Evolutionary conservation across 176 grass and related monocot species (phyloP), one percentile per base, ranked within the genome.

Genomic region (Carex cristatella): DNA sequence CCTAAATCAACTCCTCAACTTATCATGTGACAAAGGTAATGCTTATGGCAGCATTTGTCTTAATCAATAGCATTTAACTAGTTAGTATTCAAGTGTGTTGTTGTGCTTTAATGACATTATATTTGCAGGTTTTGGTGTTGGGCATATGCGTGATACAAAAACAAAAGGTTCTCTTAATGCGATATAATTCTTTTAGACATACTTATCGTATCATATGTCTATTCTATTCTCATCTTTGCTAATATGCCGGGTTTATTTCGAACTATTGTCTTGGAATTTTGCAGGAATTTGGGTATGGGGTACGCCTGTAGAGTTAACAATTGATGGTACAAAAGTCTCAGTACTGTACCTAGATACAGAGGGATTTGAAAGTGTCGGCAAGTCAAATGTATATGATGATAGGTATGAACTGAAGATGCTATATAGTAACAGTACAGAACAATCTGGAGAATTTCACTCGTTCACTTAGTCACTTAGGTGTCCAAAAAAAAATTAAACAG

Each of bases 341-440:
- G 88, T 98, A 48, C 55, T 98, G 66, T 95, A 92, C 68, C 71
- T 98, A 14, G 96, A 98, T 78, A 98, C 96, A 83, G 91, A 95
- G 87, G 96, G 96, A 81, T 98, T 98, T 69, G 93, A 98, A 87
- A 94, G 96, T 83, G 46, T 98, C 67, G 93, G 93, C 44, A 98
- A 98, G 93, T 95, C 96, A 81, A 98, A 95, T 94, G 91, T 98
- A 30, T 98, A 98, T 89, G 96, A 98, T 94, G 93, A 98, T 82
- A 98, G 96, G 96, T 98, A 87, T 79, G 77, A 78, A 75, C 16
- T 85, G 23, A 65, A 30, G 48, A 80, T 32, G 49, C 62, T n/a
- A 55, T 38, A 10, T 67, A 67, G 65, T 38, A 69, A 64, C 9
- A 64, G 27, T 64, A 64, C 9, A 31, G 23, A 64, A 64, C 27